Conservation (phyloP, 768 basidiomycete genomes). For the Termitomyces titanicus region DNA sequence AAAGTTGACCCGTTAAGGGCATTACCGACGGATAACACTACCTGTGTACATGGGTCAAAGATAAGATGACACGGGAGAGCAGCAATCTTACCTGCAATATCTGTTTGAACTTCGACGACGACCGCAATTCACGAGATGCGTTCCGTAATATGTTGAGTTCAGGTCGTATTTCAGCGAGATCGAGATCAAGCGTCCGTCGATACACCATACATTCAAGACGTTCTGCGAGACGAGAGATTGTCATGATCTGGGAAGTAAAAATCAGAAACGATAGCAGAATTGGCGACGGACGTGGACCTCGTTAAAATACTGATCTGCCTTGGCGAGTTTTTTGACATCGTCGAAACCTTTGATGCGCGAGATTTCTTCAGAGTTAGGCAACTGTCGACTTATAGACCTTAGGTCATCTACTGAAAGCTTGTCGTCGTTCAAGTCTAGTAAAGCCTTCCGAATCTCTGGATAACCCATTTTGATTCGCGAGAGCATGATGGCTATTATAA, state of each 20-base stretch:
- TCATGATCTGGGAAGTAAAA: constrained; percentile 54
- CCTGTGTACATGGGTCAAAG: constrained; percentile 32
- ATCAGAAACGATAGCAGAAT: constrained; percentile 1
- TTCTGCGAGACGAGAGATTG: constrained; percentile 69
- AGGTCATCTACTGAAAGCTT: constrained; percentile 72
- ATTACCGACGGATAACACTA: constrained; percentile 77
- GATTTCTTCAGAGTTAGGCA: constrained; percentile 78
- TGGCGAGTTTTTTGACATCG: constrained; percentile 70
- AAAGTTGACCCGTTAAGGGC: constrained; percentile 78
- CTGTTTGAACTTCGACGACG: constrained; percentile 61
- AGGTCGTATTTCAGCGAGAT: constrained; percentile 79
- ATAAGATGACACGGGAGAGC: background rate
- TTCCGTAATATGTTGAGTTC: constrained; percentile 72
- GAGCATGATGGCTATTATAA: constrained; percentile 72
- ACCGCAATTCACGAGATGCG: constrained; percentile 66
- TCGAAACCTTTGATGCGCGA: constrained; percentile 60
- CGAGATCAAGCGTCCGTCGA: constrained; percentile 75
- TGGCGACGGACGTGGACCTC: constrained; percentile 40
- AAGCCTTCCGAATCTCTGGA: constrained; percentile 62
- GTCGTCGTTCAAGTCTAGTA: constrained; percentile 70
- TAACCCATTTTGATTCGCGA: constrained; percentile 66
- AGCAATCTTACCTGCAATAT: constrained; percentile 65
- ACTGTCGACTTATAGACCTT: constrained; percentile 65
- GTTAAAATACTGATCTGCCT: constrained; percentile 80
- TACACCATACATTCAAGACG: constrained; percentile 83